Base-by-base conservation (phyloP, 1,284 basidiomycete genomes). In the Sutorius eximius region DNA sequence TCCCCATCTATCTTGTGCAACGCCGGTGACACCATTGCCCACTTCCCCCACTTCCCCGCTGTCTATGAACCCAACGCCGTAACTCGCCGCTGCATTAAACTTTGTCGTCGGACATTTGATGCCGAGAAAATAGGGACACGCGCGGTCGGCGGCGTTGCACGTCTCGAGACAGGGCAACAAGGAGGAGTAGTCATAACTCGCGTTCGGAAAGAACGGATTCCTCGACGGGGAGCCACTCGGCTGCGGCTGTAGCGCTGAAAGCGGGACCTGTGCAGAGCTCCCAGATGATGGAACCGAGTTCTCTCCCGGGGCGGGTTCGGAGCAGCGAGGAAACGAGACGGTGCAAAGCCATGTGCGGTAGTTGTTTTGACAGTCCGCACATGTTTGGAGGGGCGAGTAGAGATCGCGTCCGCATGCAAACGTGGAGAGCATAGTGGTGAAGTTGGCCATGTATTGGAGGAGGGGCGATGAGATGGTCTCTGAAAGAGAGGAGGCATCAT, bases 341-440 rank as follows among this genome's bases (percentile, higher is more conserved):
- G 82, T 70, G 70, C 92, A 95, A 29, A 93, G 77, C 92, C 92
- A 95, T 45, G 79, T 77, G 18, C 90, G 80, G 66, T 94, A 95
- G 16, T 82, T 83, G 27, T 73, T 64, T 59, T 88, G 85, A 65
- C 92, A 94, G 69, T 91, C 87, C 12, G 82, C 77, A 64, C 92
- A 95, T 1, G 82, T 80, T 20, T 89, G 83, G 6, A 93, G 73
- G 2, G 87, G 88, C 10, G 89, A 92, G 73, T 93, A 95, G 45
- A 79, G 67, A 68, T 93, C 91, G 24, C 91, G 79, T 4, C 91
- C 92, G 64, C 92, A 94, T 2, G 89, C 83, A 59, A 84, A 82
- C 3, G 87, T 85, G 15, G 79, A 77, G 18, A 95, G 81, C 15
- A 83, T 81, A 1, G 79, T 78, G 1, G 89, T 87, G 71, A 94